Percentiles rank a stretch among this genome's conserved stretches.
Evolutionary conservation across 441 rosid genomes (phyloP).

Genomic region (Erodium moschatum): DNA sequence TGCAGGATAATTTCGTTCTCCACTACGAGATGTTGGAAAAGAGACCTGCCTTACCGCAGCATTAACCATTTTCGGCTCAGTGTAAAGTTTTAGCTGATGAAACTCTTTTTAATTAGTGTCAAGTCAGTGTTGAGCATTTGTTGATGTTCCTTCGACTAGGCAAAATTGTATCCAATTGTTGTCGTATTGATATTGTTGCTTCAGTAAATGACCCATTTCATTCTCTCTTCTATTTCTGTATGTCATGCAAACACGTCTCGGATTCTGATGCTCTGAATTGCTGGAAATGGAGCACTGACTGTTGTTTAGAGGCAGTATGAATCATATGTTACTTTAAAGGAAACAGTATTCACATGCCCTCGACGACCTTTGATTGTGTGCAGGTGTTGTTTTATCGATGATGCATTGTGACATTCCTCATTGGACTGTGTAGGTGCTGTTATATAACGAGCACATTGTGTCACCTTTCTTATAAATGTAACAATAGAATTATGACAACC

Average conservation of each 20-base stretch:
- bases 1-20: slow-evolving; percentile 85
- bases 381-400: too few species aligned
- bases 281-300: too few species aligned
- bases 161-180: slow-evolving; percentile 3
- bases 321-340: too few species aligned
- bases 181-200: neutral
- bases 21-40: slow-evolving; percentile 76
- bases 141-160: slow-evolving; percentile 3
- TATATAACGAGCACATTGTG: too few species aligned
- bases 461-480: too few species aligned
- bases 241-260: neutral
- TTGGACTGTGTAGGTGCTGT: too few species aligned
- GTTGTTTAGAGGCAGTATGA: too few species aligned
- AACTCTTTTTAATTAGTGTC: neutral
- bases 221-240: neutral
- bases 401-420: too few species aligned
- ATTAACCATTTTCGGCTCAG: slow-evolving; percentile 23
- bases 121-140: neutral
- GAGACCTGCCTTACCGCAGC: slow-evolving; percentile 63
- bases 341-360: too few species aligned
- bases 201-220: slow-evolving; percentile 4
- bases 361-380: too few species aligned
- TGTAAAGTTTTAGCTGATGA: slow-evolving; percentile 1
- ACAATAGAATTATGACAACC: too few species aligned
- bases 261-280: too few species aligned